These are phyloP conservation scores for Ceratocystis smalleyi DNA, from an alignment of 2,329 filamentous ascomycete species.

Conservation along the genomic window DNA sequence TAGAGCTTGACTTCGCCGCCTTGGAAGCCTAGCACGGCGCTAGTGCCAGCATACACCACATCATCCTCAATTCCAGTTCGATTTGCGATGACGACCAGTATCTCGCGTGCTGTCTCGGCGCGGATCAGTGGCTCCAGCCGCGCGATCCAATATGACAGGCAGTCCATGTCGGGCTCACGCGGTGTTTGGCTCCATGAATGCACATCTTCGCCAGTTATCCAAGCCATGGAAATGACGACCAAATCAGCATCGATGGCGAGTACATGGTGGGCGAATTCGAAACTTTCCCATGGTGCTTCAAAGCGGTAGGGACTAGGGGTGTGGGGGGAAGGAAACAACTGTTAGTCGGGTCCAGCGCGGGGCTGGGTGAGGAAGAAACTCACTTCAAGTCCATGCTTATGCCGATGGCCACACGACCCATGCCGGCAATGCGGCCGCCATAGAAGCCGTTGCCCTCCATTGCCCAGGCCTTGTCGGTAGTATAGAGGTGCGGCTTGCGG, in stretches of 20 bases:
- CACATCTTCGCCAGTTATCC: slow-evolving; percentile 46
- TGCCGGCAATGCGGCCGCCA: slow-evolving; percentile 28
- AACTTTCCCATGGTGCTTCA: slow-evolving; percentile 26
- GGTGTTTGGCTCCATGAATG: slow-evolving; percentile 32
- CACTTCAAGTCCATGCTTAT: slow-evolving; percentile 55
- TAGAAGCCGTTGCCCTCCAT: slow-evolving; percentile 40
- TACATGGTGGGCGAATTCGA: slow-evolving; percentile 39
- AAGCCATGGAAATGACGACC: slow-evolving; percentile 62
- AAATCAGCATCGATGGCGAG: slow-evolving; percentile 41
- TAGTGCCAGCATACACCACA: slow-evolving; percentile 58
- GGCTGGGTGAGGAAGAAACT: slow-evolving; percentile 17
- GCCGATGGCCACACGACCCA: slow-evolving; percentile 41
- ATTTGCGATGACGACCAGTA: slow-evolving; percentile 57
- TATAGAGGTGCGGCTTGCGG: slow-evolving; percentile 41
- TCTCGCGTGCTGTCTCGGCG: slow-evolving; percentile 36
- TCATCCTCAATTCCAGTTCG: slow-evolving; percentile 51
- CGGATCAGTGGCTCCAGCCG: slow-evolving; percentile 51
- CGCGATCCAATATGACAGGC: slow-evolving; percentile 59
- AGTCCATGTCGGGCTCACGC: slow-evolving; percentile 53
- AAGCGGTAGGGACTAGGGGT: slow-evolving; percentile 25
- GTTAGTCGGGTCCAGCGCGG: neutral
- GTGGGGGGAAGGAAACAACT: neutral
- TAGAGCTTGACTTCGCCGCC: slow-evolving; percentile 52
- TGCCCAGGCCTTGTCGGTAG: slow-evolving; percentile 44
- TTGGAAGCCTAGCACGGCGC: slow-evolving; percentile 51